Evolutionary conservation across 2,329 filamentous ascomycete genomes (phyloP).

Genomic region (Cladosporium sp.): DNA sequence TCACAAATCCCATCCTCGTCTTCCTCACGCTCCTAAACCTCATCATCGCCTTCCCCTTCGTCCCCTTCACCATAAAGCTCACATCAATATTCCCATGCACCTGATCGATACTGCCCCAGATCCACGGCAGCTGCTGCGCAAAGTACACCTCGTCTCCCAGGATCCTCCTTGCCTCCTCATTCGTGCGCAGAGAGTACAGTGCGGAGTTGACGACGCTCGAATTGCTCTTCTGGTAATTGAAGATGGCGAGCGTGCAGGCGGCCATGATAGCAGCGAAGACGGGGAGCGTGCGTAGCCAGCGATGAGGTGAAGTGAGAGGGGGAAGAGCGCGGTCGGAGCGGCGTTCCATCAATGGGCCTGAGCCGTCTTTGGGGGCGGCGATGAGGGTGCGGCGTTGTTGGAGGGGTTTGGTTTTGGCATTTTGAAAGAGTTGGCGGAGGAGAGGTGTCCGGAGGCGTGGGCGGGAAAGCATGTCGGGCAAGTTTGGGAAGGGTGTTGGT

Average conservation of each 20-base stretch:
- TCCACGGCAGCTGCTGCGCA: slow-evolving; percentile 50
- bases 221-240: slow-evolving; percentile 99
- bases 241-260: slow-evolving; percentile 77
- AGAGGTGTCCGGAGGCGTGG: slow-evolving; percentile 23
- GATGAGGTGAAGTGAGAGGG: slow-evolving; percentile 37
- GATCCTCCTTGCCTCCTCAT: slow-evolving; percentile 68
- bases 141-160: slow-evolving; percentile 71
- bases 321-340: slow-evolving; percentile 56
- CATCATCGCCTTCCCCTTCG: slow-evolving; percentile 69
- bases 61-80: slow-evolving; percentile 81
- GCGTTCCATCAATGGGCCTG: slow-evolving; percentile 54
- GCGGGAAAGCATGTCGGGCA: slow-evolving; percentile 31
- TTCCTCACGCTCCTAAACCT: slow-evolving; percentile 75
- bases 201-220: slow-evolving; percentile 75
- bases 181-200: slow-evolving; percentile 87
- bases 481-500: not conserved
- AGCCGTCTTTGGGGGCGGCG: slow-evolving; percentile 51
- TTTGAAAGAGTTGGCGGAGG: slow-evolving; percentile 17
- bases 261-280: slow-evolving; percentile 74
- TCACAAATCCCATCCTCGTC: slow-evolving; percentile 59
- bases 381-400: slow-evolving; percentile 45
- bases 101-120: slow-evolving; percentile 76
- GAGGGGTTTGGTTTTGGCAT: slow-evolving; percentile 14
- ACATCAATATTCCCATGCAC: slow-evolving; percentile 89
- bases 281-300: slow-evolving; percentile 65